Evolutionary conservation across 306 rosid genomes (phyloP), one percentile per base, ranked within the genome.

Genomic region (Luffa aegyptiaca): DNA sequence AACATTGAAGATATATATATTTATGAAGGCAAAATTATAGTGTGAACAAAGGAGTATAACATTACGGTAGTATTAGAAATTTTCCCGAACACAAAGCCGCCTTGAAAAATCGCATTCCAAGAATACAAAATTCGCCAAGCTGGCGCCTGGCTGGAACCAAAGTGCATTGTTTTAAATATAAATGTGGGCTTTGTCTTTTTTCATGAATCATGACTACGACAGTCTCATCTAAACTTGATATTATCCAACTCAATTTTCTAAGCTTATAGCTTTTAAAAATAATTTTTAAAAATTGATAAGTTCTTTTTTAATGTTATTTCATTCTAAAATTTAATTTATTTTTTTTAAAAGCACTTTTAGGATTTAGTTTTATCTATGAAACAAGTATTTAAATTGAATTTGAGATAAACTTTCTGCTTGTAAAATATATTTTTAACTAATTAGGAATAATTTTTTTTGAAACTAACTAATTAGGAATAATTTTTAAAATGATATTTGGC

Each of bases 121-220:
- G 33, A 42, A 18, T 44, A 42, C 17, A 35, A 41, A 69, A 65
- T 7, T 65, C 11, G 26, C 72, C 4, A 0, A 69, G 37, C 76
- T 70, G 76, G 76, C 76, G 76, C 76, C 76, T 42, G 76, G 37
- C 76, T 70, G 76, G 55, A 44, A 70, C 3, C 76, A 42, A 42
- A 42, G 4, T n/a, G 9, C 35, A 44, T 44, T 10, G 1, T 44
- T 42, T 69, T 42, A n/a, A 39, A 41, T 68, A 41, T 17, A 12
- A 35, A 17, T 65, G 39, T 7, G 49, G 20, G n/a, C 3, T 37
- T 42, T 42, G 75, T 17, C 75, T 18, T 4, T 70, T 44, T 70
- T 70, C 75, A 3, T n/a, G 55, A 42, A 18, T 69, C 55, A 70
- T 42, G 52, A 41, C 7, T 41, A 17, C 10, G 0, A 68, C 14